Percentiles rank a stretch among this genome's conserved stretches.
Conservation (phyloP, 202 grass and related monocot genomes). For the Musa balbisiana region DNA sequence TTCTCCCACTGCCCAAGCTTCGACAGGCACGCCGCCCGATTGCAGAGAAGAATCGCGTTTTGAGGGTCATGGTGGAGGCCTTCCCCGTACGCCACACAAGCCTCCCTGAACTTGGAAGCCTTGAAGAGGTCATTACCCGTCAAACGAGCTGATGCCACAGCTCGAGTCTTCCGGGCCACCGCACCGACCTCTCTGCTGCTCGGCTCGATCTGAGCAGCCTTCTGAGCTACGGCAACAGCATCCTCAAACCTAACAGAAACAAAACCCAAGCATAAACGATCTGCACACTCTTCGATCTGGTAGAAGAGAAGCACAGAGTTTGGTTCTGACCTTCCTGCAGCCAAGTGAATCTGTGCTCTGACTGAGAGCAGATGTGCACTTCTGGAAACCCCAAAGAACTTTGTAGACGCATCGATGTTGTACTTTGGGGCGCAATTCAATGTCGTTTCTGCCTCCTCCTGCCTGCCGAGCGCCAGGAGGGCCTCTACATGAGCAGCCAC, state of each 20-base stretch:
- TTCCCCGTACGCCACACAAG: slow-evolving; percentile 13
- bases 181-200: slow-evolving; percentile 15
- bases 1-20: slow-evolving; percentile 26
- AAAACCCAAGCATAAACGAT: too few species aligned
- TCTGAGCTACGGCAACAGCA: slow-evolving; percentile 6
- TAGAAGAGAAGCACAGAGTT: background rate
- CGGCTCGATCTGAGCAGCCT: slow-evolving; percentile 21
- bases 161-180: slow-evolving; percentile 4
- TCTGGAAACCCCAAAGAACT: slow-evolving; percentile 23
- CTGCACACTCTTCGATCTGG: background rate
- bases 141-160: slow-evolving; percentile 4
- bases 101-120: slow-evolving; percentile 17
- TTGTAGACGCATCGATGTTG: slow-evolving; percentile 16
- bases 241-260: slow-evolving; percentile 22
- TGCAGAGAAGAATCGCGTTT: slow-evolving; percentile 29
- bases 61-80: slow-evolving; percentile 20
- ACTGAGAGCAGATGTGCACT: slow-evolving; percentile 21
- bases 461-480: slow-evolving; percentile 18
- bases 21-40: slow-evolving; percentile 19
- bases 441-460: slow-evolving; percentile 22
- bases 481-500: slow-evolving; percentile 13
- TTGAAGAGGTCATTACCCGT: slow-evolving; percentile 29
- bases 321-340: slow-evolving; percentile 20
- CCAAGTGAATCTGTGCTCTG: slow-evolving; percentile 16
- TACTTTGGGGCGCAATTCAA: slow-evolving; percentile 4